These are phyloP conservation scores for Magnaporthiopsis incrustans DNA, from an alignment of 2,329 filamentous ascomycete genomes.

Conservation along the genomic window DNA sequence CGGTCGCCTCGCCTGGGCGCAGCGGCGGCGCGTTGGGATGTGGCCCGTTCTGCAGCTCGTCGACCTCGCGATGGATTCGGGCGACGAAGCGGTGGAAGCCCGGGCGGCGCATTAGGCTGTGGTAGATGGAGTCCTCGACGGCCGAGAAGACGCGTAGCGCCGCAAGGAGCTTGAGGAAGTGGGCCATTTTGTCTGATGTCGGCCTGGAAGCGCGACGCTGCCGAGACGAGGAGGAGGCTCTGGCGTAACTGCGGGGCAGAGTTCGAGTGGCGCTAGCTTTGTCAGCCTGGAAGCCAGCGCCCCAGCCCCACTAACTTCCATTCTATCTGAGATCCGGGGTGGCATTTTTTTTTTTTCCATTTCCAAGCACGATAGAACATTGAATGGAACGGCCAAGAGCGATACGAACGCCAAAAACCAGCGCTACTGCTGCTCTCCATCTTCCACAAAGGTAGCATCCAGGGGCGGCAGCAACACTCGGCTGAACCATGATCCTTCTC, in stretches of 20 bases:
- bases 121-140: neutral
- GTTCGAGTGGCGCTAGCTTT: too few species aligned
- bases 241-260: neutral
- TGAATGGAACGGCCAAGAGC: constrained; percentile 10
- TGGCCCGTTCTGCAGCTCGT: constrained; percentile 40
- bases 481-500: constrained; percentile 20
- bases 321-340: too few species aligned
- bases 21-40: constrained; percentile 44
- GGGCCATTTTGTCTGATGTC: neutral
- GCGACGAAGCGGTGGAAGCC: constrained; percentile 44
- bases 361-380: too few species aligned
- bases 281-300: too few species aligned
- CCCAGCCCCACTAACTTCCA: too few species aligned
- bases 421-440: too few species aligned
- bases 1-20: constrained; percentile 43
- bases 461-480: constrained; percentile 11
- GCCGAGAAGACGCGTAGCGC: neutral
- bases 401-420: constrained; percentile 21
- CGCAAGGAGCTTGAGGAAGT: neutral
- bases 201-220: too few species aligned
- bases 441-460: constrained; percentile 10
- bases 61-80: constrained; percentile 40
- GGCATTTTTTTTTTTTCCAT: too few species aligned
- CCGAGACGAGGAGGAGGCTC: neutral
- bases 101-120: constrained; percentile 32